Evolutionary conservation across 306 rosid species (phyloP).

Genomic region (Fragaria vesca): DNA sequence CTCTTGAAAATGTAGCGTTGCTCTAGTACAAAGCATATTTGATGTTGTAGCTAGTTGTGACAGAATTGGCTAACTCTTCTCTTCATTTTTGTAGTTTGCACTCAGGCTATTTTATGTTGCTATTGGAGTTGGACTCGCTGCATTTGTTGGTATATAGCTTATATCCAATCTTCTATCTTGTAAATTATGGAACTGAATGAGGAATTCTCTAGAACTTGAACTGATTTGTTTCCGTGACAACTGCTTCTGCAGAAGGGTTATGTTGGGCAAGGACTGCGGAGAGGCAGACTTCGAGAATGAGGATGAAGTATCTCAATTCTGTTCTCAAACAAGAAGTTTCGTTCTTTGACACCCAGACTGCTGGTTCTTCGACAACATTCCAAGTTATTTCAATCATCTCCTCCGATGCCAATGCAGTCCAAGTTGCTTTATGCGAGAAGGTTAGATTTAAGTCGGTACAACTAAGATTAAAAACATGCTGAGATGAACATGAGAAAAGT

Average conservation of each 20-base stretch:
- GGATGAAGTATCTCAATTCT: slow-evolving; percentile 74
- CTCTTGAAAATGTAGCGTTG: background rate
- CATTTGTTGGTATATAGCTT: slow-evolving; percentile 69
- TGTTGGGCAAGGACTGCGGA: slow-evolving; percentile 91
- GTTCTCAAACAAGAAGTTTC: slow-evolving; percentile 90
- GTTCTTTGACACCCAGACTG: slow-evolving; percentile 69
- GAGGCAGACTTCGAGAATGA: slow-evolving; percentile 84
- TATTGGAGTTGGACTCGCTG: slow-evolving; percentile 70
- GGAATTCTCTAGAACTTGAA: slow-evolving; percentile 2
- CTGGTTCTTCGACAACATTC: slow-evolving; percentile 70
- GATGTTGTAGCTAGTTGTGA: slow-evolving; percentile 6
- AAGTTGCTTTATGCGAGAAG: slow-evolving; percentile 84
- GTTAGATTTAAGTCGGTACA: slow-evolving; percentile 31
- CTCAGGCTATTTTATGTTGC: slow-evolving; percentile 63
- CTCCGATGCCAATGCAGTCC: slow-evolving; percentile 72
- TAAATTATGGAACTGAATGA: slow-evolving; percentile 5
- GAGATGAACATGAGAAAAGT: background rate
- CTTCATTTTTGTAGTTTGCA: slow-evolving; percentile 56
- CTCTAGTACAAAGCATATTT: background rate
- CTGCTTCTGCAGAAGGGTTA: slow-evolving; percentile 61
- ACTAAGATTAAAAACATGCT: background rate
- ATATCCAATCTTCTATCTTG: background rate
- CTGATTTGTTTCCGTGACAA: slow-evolving; percentile 20
- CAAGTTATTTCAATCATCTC: slow-evolving; percentile 79
- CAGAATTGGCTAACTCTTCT: slow-evolving; percentile 15